A percentile compares a stretch with the other conserved stretches of the same genome.
phyloP scores from a whole-genome alignment of 306 rosid species.

The Dryas octopetala region DNA sequence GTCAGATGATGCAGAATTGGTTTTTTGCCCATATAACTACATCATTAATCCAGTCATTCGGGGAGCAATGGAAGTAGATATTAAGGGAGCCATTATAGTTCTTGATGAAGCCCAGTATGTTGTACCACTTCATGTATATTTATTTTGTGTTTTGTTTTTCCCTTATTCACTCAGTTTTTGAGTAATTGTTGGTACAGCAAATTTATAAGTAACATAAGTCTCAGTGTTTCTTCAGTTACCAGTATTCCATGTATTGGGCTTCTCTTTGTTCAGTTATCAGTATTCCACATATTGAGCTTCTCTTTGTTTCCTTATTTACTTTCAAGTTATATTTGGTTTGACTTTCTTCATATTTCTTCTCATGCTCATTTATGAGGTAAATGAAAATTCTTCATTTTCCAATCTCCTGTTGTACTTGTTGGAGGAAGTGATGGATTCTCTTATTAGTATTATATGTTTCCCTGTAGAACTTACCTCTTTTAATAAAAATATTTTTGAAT shows the following conservation, averaged over 20 bases:
- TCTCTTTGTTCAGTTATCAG: too few relatives aligned
- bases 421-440: not conserved
- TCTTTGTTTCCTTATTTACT: not conserved
- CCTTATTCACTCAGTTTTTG: not conserved
- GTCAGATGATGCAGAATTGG: slow-evolving; percentile 82
- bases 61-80: slow-evolving; percentile 90
- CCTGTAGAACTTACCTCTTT: not conserved
- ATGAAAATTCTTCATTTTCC: not conserved
- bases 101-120: slow-evolving; percentile 95
- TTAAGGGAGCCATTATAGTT: slow-evolving; percentile 77
- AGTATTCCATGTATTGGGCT: not conserved
- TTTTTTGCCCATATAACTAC: slow-evolving; percentile 91
- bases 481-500: not conserved
- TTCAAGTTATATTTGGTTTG: not conserved
- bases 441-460: not conserved
- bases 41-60: slow-evolving; percentile 89
- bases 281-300: not conserved
- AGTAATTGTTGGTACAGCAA: not conserved
- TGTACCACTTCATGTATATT: slow-evolving; percentile 9
- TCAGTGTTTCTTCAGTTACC: not conserved
- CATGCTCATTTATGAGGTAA: not conserved
- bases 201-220: not conserved
- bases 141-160: not conserved
- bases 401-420: not conserved
- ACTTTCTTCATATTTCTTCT: not conserved